Conservation (phyloP, 805 yeast species). For the Jamesozyma rosinii region DNA sequence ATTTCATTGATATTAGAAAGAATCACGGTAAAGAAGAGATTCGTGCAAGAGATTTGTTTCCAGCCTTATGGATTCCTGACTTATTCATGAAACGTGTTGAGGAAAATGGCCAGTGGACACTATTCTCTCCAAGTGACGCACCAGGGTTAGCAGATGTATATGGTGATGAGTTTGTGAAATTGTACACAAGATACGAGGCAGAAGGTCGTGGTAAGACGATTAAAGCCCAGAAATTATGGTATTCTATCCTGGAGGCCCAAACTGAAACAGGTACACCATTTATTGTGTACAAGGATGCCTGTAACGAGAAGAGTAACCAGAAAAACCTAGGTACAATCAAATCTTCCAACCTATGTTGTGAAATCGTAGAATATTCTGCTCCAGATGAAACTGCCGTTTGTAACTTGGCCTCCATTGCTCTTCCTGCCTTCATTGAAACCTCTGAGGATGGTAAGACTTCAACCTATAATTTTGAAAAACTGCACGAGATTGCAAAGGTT, state of each 20-base stretch:
- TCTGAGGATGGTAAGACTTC: slow-evolving; percentile 36
- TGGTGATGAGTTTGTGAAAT: slow-evolving; percentile 67
- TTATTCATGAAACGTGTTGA: slow-evolving; percentile 86
- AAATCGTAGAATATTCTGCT: slow-evolving; percentile 81
- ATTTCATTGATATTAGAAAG: slow-evolving; percentile 73
- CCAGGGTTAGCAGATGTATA: slow-evolving; percentile 74
- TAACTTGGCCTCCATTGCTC: slow-evolving; percentile 80
- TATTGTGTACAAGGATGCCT: slow-evolving; percentile 84
- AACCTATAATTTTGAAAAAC: slow-evolving; percentile 56
- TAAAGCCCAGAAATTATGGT: slow-evolving; percentile 84
- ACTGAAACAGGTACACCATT: slow-evolving; percentile 94
- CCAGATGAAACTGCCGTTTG: slow-evolving; percentile 89
- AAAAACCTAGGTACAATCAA: slow-evolving; percentile 84
- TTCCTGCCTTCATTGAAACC: slow-evolving; percentile 60
- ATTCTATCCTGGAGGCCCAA: slow-evolving; percentile 77
- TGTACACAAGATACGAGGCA: slow-evolving; percentile 62
- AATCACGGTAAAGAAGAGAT: slow-evolving; percentile 91
- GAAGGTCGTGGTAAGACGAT: slow-evolving; percentile 53
- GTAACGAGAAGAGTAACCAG: slow-evolving; percentile 80
- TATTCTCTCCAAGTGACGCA: slow-evolving; percentile 80
- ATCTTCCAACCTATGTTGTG: slow-evolving; percentile 88
- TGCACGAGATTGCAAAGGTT: slow-evolving; percentile 70
- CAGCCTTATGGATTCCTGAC: slow-evolving; percentile 90
- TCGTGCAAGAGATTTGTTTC: slow-evolving; percentile 84
- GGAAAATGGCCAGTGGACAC: slow-evolving; percentile 68